Evolutionary conservation across 441 rosid genomes (phyloP), one percentile per base, ranked within the genome.

Genomic region (Daphne laureola): DNA sequence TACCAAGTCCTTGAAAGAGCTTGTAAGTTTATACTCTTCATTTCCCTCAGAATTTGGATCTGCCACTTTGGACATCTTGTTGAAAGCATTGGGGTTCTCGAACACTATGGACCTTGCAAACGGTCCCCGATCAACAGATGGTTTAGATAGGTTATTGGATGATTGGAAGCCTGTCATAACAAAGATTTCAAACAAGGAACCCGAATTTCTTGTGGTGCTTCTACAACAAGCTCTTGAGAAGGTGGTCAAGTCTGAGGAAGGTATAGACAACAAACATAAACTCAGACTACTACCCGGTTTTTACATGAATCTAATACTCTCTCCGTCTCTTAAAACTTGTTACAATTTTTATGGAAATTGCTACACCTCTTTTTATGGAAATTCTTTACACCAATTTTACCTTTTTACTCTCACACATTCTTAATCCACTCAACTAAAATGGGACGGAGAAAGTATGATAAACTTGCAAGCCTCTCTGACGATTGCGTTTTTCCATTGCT

Each of bases 1-100:
- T 27, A 59, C 54, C 62, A 82, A 76, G 79, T 78, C 69, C 53
- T 67, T 78, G 63, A 87, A 76, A 68, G 62, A 21, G 69, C 82
- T 90, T 40, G 66, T 73, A 51, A 82, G 65, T 69, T 71, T 90
- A 54, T 83, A 78, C 70, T 64, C 85, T 66, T 75, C 89, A 51
- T 85, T 68, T 75, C 69, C 97, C 23, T 72, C 89, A 16, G 96
- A 87, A 75, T 73, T 83, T 46, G 74, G 80, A 17, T 82, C 91
- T 40, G 83, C 83, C 53, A 50, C 87, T 60, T 62, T 82, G 54
- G 93, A 83, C 55, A 67, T 82, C 46, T 68, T 90, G 69, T 73
- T 80, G 61, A 78, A 78, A 67, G 77, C 83, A 54, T 53, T 80
- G 56, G 75, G 73, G 69, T 78, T 80, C 63, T 73, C 73, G 59